Evolutionary conservation across 129 eudicot species (phyloP), one percentile per base, ranked within the genome.

Genomic region (Escallonia herrerae): DNA sequence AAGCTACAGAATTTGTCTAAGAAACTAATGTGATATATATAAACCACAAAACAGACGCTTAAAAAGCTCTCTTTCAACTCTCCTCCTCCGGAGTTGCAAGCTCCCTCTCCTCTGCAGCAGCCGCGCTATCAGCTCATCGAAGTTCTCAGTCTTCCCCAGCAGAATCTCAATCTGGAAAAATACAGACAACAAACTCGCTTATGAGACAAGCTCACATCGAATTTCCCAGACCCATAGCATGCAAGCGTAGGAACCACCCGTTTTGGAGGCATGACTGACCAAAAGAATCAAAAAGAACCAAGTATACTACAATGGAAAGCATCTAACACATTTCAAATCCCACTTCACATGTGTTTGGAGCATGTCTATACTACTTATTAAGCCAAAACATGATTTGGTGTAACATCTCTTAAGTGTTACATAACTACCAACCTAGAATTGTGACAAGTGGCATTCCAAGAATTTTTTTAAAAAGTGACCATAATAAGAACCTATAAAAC

Each of bases 111-210:
- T 74, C 87, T 11, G 79, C 87, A n/a, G 91, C 91, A 44, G 91
- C 96, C 7, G 83, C 7, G 83, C 91, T 89, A 88, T 88, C 66
- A 85, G 75, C 60, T 88, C 84, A 69, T 84, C 93, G 66, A 88
- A 84, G 4, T 88, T 82, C 22, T 80, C 93, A 2, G 83, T 69
- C 84, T 84, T 88, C 43, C 85, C 93, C 56, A 88, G 79, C 72
- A 84, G 12, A 63, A 88, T 84, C 75, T 82, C 93, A 56, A 88
- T 85, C 96, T 88, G 79, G 60, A 15, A 51, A 60, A 58, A 8
- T 8, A 74, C 59, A 22, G 33, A 22, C 33, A 22, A 22, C 33
- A 22, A 22, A 22, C 33, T 22, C 33, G 33, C 33, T 22, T 22
- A 22, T 22, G 33, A 22, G 33, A 22, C 33, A 22, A 22, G 33